Conservation (phyloP, 2,329 filamentous ascomycete species). For the Cryphonectria nitschkei region DNA sequence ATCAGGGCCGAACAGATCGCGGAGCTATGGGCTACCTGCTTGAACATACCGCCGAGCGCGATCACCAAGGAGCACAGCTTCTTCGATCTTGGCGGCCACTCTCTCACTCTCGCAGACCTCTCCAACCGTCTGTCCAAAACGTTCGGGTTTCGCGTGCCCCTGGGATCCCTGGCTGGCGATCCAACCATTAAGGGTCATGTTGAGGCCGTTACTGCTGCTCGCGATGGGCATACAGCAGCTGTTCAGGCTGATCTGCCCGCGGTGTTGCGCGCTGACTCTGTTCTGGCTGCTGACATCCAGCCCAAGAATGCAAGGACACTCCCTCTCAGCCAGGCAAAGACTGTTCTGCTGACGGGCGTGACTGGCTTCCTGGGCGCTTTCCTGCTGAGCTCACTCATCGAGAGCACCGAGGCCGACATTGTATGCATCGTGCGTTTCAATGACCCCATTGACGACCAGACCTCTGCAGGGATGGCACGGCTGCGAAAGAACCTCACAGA, state of each 20-base stretch:
- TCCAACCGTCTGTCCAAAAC: conserved; percentile 69
- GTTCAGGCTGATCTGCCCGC: conserved; percentile 76
- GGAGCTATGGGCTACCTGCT: conserved; percentile 71
- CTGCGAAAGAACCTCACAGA: conserved; percentile 79
- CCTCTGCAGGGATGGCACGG: conserved; percentile 70
- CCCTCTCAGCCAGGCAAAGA: conserved; percentile 66
- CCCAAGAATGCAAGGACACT: conserved; percentile 57
- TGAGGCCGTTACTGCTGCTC: conserved; percentile 69
- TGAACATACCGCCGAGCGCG: conserved; percentile 64
- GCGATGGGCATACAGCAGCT: conserved; percentile 73
- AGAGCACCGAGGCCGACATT: conserved; percentile 69
- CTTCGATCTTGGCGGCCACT: conserved; percentile 81
- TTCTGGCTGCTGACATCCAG: conserved; percentile 71
- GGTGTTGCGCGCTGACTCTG: conserved; percentile 67
- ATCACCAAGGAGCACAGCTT: conserved; percentile 76
- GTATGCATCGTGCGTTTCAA: conserved; percentile 75
- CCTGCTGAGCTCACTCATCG: conserved; percentile 69
- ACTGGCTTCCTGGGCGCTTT: conserved; percentile 80
- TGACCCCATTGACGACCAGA: conserved; percentile 66
- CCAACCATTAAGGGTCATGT: conserved; percentile 75
- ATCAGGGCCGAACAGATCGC: conserved; percentile 70
- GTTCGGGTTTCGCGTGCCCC: conserved; percentile 74
- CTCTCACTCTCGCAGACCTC: conserved; percentile 75
- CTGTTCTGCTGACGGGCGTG: conserved; percentile 72
- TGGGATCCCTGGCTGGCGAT: conserved; percentile 71